These are phyloP conservation scores for Quercus phellos DNA, from an alignment of 331 rosid genomes.

Conservation along the genomic window DNA sequence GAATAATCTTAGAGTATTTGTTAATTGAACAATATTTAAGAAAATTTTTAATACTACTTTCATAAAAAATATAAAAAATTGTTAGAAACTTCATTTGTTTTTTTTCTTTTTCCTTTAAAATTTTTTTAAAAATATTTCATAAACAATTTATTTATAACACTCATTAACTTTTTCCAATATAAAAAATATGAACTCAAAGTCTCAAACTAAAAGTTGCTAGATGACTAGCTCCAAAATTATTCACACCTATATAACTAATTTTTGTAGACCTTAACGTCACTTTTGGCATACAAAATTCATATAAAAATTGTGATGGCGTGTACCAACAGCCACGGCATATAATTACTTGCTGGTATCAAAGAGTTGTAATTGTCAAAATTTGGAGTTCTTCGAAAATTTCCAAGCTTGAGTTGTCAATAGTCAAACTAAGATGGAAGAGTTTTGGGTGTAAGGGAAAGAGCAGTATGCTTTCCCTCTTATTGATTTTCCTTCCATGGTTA, in stretches of 20 bases:
- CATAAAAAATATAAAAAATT: too few species aligned
- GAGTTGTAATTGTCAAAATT: conserved; percentile 2
- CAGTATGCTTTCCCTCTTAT: neutral
- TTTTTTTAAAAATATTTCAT: too few species aligned
- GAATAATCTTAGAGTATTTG: too few species aligned
- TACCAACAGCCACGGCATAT: conserved; percentile 13
- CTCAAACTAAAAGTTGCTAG: neutral
- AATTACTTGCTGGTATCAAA: conserved; percentile 18
- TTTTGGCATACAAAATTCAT: neutral
- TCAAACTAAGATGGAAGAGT: neutral
- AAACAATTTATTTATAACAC: too few species aligned
- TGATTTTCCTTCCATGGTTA: neutral
- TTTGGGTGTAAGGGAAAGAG: neutral
- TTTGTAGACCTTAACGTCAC: conserved; percentile 3
- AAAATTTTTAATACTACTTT: too few species aligned
- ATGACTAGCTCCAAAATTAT: neutral
- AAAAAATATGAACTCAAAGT: neutral
- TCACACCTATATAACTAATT: conserved; percentile 2
- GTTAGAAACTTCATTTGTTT: too few species aligned
- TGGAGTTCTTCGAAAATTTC: neutral
- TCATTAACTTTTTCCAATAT: too few species aligned
- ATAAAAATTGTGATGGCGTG: conserved; percentile 3
- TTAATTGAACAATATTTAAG: too few species aligned
- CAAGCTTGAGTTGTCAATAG: neutral
- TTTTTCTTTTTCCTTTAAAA: too few species aligned